Conservation (phyloP, 1,284 basidiomycete species). For the Sanghuangporus baumii region DNA sequence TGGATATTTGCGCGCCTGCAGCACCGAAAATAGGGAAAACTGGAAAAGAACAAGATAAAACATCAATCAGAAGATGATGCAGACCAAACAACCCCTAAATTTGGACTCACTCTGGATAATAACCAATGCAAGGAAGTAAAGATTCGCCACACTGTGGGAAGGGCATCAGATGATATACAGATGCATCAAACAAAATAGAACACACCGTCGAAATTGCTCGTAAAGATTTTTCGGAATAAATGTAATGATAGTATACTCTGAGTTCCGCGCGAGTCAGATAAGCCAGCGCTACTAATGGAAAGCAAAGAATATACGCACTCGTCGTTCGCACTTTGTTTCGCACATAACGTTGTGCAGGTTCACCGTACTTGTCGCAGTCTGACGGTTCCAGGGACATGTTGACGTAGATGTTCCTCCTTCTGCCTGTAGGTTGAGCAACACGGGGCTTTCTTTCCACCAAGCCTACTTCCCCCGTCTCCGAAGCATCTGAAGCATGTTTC, state of each 20-base stretch:
- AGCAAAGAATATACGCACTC: constrained; percentile 49
- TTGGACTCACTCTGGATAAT: constrained; percentile 38
- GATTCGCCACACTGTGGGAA: constrained; percentile 71
- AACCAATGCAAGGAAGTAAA: constrained; percentile 87
- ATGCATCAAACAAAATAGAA: constrained; percentile 18
- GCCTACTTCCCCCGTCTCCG: background rate
- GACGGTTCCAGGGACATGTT: constrained; percentile 61
- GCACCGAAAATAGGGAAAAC: constrained; percentile 92
- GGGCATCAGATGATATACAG: constrained; percentile 15
- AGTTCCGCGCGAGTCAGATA: constrained; percentile 14
- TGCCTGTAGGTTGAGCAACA: constrained; percentile 39
- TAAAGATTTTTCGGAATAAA: constrained; percentile 94
- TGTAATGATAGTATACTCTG: constrained; percentile 87
- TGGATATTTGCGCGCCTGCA: constrained; percentile 76
- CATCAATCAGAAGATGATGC: background rate
- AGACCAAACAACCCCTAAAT: constrained; percentile 48
- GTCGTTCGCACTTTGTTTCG: constrained; percentile 95
- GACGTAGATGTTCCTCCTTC: constrained; percentile 75
- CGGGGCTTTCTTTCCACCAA: background rate
- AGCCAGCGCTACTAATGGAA: background rate
- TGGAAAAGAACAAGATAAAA: constrained; percentile 25
- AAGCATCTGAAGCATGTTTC: constrained; percentile 28
- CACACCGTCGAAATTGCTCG: constrained; percentile 82
- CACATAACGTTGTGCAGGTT: constrained; percentile 74
- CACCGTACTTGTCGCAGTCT: constrained; percentile 68